These are phyloP conservation scores for Sarocladium strictum DNA, from an alignment of 2,329 filamentous ascomycete genomes.

Conservation along the genomic window DNA sequence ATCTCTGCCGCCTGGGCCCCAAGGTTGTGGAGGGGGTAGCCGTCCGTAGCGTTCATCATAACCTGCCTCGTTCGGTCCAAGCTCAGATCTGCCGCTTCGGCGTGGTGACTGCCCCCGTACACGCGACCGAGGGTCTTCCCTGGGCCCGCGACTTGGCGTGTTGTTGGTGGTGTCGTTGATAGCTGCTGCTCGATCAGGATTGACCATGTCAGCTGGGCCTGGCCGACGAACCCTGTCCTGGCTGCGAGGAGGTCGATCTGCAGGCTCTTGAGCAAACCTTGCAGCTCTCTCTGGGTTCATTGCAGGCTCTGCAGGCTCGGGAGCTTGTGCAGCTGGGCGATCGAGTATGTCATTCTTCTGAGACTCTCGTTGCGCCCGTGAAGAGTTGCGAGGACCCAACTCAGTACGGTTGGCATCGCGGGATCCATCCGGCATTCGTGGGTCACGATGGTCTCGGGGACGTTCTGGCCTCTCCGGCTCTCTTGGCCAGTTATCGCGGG, in stretches of 20 bases:
- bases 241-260: conserved; percentile 20
- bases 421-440: conserved; percentile 8
- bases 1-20: conserved; percentile 21
- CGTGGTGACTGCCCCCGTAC: conserved; percentile 41
- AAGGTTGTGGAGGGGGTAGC: conserved; percentile 25
- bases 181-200: conserved; percentile 41
- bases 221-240: conserved; percentile 24
- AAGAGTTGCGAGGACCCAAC: conserved; percentile 12
- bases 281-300: conserved; percentile 53
- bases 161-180: conserved; percentile 33
- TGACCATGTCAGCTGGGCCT: conserved; percentile 29
- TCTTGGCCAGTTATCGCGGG: conserved; percentile 28
- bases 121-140: conserved; percentile 36
- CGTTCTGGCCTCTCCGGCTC: conserved; percentile 36
- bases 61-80: conserved; percentile 24
- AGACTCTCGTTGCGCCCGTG: conserved; percentile 21
- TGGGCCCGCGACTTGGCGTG: conserved; percentile 28
- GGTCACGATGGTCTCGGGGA: conserved; percentile 30
- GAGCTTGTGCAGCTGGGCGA: neutral
- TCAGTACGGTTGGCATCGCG: conserved; percentile 14
- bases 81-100: conserved; percentile 26
- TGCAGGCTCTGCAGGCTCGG: conserved; percentile 33
- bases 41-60: conserved; percentile 44
- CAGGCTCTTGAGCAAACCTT: conserved; percentile 34
- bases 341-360: conserved; percentile 15